Conservation (phyloP, 352 stramenopile genomes). For the Blastocystis sp. region DNA sequence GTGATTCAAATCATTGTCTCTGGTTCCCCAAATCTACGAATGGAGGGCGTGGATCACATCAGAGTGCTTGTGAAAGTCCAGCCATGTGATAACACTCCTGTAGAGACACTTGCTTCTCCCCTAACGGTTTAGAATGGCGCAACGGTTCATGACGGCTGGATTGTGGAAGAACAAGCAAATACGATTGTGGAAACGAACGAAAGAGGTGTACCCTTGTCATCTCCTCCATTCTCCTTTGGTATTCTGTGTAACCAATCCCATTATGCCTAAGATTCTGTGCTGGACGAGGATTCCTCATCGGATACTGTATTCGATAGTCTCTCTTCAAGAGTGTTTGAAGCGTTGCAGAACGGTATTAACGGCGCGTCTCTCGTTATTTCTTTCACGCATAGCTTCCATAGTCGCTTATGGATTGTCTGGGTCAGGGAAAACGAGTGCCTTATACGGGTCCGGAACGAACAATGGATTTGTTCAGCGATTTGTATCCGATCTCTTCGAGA, state of each 20-base stretch:
- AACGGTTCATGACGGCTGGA: too few species aligned
- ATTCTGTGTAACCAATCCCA: not conserved
- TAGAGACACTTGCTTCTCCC: not conserved
- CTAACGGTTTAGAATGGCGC: too few species aligned
- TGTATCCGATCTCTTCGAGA: conserved; percentile 4
- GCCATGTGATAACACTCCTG: not conserved
- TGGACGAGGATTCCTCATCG: not conserved
- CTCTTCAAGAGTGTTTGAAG: not conserved
- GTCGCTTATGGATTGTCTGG: conserved; percentile 11
- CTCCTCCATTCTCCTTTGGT: conserved; percentile 16
- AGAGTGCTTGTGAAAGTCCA: not conserved
- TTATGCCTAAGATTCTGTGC: conserved; percentile 11
- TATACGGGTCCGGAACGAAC: not conserved
- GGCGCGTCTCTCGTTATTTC: not conserved
- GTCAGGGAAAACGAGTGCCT: not conserved
- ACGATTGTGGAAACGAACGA: not conserved
- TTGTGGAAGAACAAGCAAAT: not conserved
- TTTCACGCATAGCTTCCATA: conserved; percentile 16
- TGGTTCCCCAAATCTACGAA: too few species aligned
- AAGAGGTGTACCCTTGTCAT: too few species aligned
- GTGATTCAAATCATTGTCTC: too few species aligned
- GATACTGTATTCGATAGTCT: not conserved
- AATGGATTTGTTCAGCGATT: not conserved
- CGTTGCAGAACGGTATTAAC: not conserved
- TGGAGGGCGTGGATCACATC: not conserved